Base-by-base conservation (phyloP, 208 protist genomes). In the Histomonas meleagridis region DNA sequence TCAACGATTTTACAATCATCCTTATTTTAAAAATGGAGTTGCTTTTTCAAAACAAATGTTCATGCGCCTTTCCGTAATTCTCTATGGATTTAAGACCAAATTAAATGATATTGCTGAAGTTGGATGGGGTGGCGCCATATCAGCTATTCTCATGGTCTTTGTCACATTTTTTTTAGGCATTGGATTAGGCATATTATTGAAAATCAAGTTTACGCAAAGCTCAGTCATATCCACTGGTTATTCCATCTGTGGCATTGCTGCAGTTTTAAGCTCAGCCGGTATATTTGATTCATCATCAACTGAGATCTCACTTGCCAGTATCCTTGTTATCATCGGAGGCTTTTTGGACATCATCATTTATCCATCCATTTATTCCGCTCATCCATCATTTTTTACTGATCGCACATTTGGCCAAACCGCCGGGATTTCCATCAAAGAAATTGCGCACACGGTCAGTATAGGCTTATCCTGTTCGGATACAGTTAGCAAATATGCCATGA, bases 401-500 rank as follows among this genome's bases (percentile, higher is more conserved):
- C 46, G 28, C 46, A 43, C n/a, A 18, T 79, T 79, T 35, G 70
- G 70, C 10, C 46, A 49, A 46, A 35, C 70, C n/a, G 70, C 70
- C 18, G 70, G 70, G 28, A 49, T 49, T 1, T 79, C 70, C 7
- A 79, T 79, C 70, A 79, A 79, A 79, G 70, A 79, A 35, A 79
- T 79, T 28, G 70, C 70, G 18, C 70, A 79, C 21, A 79, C 70
- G 3, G 38, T 79, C n/a, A 49, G 40, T 35, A 40, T 79, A 49
- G 70, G 70, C 49, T 79, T 79, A 23, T 46, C n/a, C 32, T 79
- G 70, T 18, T 79, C 70, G 23, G 70, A 46, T 18, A 49, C 38
- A 51, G 70, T 79, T 79, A 46, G n/a, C 1, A 79, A 79, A 51
- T 79, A 46, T 28, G 70, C 70, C 1, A 79, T 79, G 70, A 79